These are phyloP conservation scores for Casuarina cunninghamiana DNA, from an alignment of 306 rosid species.

Conservation along the genomic window DNA sequence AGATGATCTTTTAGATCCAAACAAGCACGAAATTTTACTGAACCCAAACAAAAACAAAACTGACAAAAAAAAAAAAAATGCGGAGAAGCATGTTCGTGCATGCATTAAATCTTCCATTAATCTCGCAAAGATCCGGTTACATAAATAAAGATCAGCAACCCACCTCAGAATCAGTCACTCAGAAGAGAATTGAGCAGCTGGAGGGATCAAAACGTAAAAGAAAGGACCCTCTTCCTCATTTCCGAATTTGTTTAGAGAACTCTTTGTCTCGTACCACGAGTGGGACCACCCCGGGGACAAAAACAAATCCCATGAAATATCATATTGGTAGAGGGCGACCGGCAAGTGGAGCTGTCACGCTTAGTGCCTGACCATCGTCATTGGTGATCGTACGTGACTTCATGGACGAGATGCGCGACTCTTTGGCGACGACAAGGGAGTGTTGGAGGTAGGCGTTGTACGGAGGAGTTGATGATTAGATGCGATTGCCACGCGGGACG, in stretches of 20 bases:
- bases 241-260: background rate
- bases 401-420: background rate
- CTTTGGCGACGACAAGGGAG: background rate
- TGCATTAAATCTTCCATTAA: background rate
- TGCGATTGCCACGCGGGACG: background rate
- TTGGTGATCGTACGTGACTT: background rate
- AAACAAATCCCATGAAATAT: background rate
- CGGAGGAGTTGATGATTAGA: background rate
- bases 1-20: constrained; percentile 1
- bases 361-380: background rate
- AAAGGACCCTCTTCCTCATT: too few relatives aligned
- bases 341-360: background rate
- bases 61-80: background rate
- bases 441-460: background rate
- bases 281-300: background rate
- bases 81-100: background rate
- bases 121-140: background rate
- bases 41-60: background rate
- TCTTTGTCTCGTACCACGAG: background rate
- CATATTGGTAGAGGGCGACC: constrained; percentile 16
- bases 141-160: constrained; percentile 11
- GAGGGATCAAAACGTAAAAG: background rate
- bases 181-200: background rate
- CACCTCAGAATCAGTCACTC: constrained; percentile 1
- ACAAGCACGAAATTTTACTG: background rate